Conservation (phyloP, 805 yeast genomes). For the Candida nitratophila region DNA sequence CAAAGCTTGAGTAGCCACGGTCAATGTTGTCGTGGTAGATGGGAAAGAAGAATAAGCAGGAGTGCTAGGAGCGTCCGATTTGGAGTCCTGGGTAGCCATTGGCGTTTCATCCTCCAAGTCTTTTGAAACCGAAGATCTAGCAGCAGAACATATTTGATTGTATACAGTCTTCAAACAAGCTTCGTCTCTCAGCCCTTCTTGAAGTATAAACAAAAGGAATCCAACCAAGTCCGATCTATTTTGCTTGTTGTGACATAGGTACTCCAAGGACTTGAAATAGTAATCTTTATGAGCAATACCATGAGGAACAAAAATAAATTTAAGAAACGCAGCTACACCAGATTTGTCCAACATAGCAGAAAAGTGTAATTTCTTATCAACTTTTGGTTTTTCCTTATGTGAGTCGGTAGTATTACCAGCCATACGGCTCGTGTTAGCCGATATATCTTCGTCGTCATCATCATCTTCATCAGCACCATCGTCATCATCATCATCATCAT, state of each 20-base stretch:
- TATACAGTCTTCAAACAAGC: constrained; percentile 57
- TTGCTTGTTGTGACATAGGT: constrained; percentile 69
- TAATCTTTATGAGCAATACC: constrained; percentile 53
- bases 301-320: constrained; percentile 71
- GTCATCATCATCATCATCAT: constrained; percentile 13
- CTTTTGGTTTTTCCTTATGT: constrained; percentile 4
- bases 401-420: not conserved
- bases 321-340: constrained; percentile 67
- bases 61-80: constrained; percentile 3
- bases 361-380: constrained; percentile 33
- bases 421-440: no score
- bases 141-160: constrained; percentile 41
- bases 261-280: constrained; percentile 58
- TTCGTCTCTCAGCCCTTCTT: constrained; percentile 66
- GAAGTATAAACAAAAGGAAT: constrained; percentile 57
- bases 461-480: no score
- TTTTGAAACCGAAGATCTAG: not conserved
- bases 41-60: constrained; percentile 35
- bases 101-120: not conserved
- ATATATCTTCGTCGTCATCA: no score
- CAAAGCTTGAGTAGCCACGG: constrained; percentile 70
- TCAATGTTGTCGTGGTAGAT: constrained; percentile 54
- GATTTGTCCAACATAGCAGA: constrained; percentile 67
- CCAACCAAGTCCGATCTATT: constrained; percentile 71
- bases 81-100: not conserved